Percentiles rank a stretch among this genome's conserved stretches.
phyloP scores from a whole-genome alignment of 768 basidiomycete species.

The Lactifluus pinguis region DNA sequence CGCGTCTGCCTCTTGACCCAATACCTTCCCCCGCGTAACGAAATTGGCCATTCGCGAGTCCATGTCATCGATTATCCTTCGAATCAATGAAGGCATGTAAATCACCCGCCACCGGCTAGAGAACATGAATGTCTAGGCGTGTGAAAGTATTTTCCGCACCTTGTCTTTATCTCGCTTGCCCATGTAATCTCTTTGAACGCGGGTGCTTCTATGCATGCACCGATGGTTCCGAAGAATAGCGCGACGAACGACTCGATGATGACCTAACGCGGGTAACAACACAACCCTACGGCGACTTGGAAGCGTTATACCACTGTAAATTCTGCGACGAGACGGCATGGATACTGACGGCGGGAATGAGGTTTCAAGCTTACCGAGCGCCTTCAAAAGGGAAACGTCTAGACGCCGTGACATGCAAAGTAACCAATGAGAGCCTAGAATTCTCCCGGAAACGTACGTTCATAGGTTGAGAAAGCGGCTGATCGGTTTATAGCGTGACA shows the following conservation, averaged over 20 bases:
- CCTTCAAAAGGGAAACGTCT: conserved; percentile 75
- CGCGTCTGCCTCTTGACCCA: background rate
- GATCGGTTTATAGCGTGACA: background rate
- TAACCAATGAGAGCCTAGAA: background rate
- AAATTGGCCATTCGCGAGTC: conserved; percentile 19
- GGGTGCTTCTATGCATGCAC: conserved; percentile 62
- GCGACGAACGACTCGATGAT: conserved; percentile 56
- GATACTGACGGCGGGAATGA: conserved; percentile 54
- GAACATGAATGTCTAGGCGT: background rate
- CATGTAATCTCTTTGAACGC: conserved; percentile 62
- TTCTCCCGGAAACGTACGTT: conserved; percentile 41
- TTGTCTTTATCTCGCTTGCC: conserved; percentile 81
- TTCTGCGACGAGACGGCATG: conserved; percentile 14
- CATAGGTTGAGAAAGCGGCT: conserved; percentile 60
- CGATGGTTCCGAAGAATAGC: conserved; percentile 59
- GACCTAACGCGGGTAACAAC: conserved; percentile 37
- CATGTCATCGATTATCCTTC: conserved; percentile 19
- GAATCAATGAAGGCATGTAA: background rate
- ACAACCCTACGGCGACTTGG: background rate
- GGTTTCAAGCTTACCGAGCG: conserved; percentile 61
- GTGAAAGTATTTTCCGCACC: conserved; percentile 35
- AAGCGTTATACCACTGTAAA: no score
- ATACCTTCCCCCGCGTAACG: conserved; percentile 14
- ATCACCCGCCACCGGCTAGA: background rate
- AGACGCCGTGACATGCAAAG: conserved; percentile 2